Evolutionary conservation across 2,329 filamentous ascomycete genomes (phyloP), one percentile per base, ranked within the genome.

Genomic region (Exophiala sideris): DNA sequence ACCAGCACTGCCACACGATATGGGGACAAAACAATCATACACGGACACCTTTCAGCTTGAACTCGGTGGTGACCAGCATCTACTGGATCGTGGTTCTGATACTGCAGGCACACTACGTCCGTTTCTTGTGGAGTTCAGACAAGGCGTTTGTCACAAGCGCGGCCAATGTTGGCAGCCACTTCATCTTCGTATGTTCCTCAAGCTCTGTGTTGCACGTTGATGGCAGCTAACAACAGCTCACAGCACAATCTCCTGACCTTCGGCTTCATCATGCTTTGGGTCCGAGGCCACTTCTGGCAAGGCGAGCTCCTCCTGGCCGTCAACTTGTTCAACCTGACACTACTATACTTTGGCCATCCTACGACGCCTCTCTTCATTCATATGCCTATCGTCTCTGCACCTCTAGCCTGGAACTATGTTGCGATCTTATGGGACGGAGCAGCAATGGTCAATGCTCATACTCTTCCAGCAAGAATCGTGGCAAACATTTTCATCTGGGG

Each of bases 401-500:
- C 91, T 5, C 77, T 95, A 62, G 88, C 87, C 1, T 96, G 89
- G 88, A 91, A 87, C 11, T 88, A 94, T 66, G 84, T 92, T 11
- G 87, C 88, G 29, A 79, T 96, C 49, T 92, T 91, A 77, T 95
- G 89, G 89, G 89, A 90, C 64, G 91, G 91, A 7, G 89, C 91
- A 16, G 85, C 91, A 45, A 88, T 88, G 68, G 82, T 92, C n/a
- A 78, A 89, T 66, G 79, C 84, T 6, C 74, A 85, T 53, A 80
- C 76, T 54, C 70, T 90, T 3, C 78, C 86, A 1, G 86, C 88
- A n/a, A 78, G 89, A 45, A 85, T 95, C 62, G 81, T 94, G 20
- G 90, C 88, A 48, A 95, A 96, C 67, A 77, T 95, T 62, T 90
- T 91, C 64, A 88, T 96, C 66, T 96, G 91, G 91, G 83, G 85